Evolutionary conservation across 2,329 filamentous ascomycete genomes (phyloP).

Genomic region (Cryoendolithus antarcticus): DNA sequence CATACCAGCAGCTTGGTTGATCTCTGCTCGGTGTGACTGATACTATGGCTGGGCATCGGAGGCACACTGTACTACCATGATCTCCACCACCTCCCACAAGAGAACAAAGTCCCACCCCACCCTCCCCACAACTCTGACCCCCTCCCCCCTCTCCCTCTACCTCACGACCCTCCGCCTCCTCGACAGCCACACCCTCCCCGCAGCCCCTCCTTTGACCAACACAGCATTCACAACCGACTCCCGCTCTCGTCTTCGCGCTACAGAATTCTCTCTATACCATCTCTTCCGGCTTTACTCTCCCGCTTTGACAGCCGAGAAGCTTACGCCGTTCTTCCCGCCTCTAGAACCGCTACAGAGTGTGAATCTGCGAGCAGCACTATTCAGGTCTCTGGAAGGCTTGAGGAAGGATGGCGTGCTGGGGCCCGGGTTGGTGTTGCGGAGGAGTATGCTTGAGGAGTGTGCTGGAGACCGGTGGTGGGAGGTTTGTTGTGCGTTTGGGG

Average conservation of each 20-base stretch:
- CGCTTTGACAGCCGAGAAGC: slow-evolving; percentile 63
- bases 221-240: slow-evolving; percentile 56
- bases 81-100: slow-evolving; percentile 1
- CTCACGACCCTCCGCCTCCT: slow-evolving; percentile 66
- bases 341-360: slow-evolving; percentile 81
- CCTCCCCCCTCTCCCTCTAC: slow-evolving; percentile 59
- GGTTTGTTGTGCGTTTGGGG: slow-evolving; percentile 71
- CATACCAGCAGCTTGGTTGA: no score
- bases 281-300: slow-evolving; percentile 77
- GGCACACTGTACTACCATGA: no score
- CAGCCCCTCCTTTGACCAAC: no score
- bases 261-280: slow-evolving; percentile 86
- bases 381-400: slow-evolving; percentile 66
- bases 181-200: slow-evolving; percentile 53
- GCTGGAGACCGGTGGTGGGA: slow-evolving; percentile 85
- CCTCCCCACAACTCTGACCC: slow-evolving; percentile 2
- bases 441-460: slow-evolving; percentile 95
- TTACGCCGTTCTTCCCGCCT: slow-evolving; percentile 82
- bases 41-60: no score
- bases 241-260: slow-evolving; percentile 66
- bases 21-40: no score
- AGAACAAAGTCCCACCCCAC: not conserved
- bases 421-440: slow-evolving; percentile 67
- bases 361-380: slow-evolving; percentile 74
- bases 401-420: slow-evolving; percentile 81